Evolutionary conservation across 2,329 filamentous ascomycete genomes (phyloP), one percentile per base, ranked within the genome.

Genomic region (Ascosphaera acerosa): DNA sequence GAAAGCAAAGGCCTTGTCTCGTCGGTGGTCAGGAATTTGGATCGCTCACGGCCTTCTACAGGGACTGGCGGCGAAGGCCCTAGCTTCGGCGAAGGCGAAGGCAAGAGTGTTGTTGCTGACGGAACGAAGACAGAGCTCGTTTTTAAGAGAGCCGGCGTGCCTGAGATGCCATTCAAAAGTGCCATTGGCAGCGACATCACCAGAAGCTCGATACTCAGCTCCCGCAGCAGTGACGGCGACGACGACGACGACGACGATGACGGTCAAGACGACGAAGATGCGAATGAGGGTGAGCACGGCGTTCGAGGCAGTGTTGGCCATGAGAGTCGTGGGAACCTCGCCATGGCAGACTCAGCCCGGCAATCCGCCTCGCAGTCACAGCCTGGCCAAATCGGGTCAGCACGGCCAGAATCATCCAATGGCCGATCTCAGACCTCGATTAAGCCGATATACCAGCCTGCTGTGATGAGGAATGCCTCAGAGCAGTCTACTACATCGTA

Each of bases 121-220:
- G 65, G 26, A 5, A 28, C 26, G 16, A n/a, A 69, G 35, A 66
- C 57, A 2, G 64, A 66, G 33, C 54, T 63, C 22, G 46, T 55
- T 12, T 58, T 59, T 39, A 44, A 64, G 35, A 58, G 50, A 39
- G 61, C 67, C 32, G 58, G 69, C 30, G 65, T 76, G 10, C 74
- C 81, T 4, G 77, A 77, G 4, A 80, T 92, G 73, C 84, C 84
- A 2, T 62, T 91, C 37, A 73, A 76, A 50, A 91, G 82, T 50
- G 77, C 80, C 34, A 66, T 90, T 34, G 68, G 76, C 26, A 90
- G 84, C 0, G 82, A 92, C 32, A 52, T 92, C 33, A 94, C 84
- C 0, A 65, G 84, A 41, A 75, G 75, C 10, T 92, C 84, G 0
- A 77, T 94, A 33, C 54, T 87, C 12, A 28, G 26, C 12, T 5